Evolutionary conservation across 2,329 filamentous ascomycete genomes (phyloP).

Genomic region (Plectosphaerella plurivora): DNA sequence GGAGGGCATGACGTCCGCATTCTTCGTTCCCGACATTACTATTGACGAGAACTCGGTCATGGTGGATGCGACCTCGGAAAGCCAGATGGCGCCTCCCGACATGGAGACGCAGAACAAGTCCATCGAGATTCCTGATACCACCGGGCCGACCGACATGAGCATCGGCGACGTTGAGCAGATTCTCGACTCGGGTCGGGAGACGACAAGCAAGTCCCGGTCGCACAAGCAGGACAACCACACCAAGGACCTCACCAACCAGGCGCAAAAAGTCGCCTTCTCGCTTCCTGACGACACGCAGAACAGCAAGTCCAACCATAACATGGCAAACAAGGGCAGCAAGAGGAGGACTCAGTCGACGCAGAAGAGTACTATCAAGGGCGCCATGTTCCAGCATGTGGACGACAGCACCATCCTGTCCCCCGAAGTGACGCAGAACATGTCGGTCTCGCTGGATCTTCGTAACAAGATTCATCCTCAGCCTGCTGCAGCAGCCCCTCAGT

Average conservation of each 20-base stretch:
- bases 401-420: slow-evolving; percentile 15
- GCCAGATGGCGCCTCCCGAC: slow-evolving; percentile 16
- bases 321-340: slow-evolving; percentile 39
- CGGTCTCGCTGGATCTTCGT: slow-evolving; percentile 14
- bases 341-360: slow-evolving; percentile 21
- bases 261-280: slow-evolving; percentile 36
- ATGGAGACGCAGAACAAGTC: slow-evolving; percentile 25
- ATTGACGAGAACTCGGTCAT: slow-evolving; percentile 32
- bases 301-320: slow-evolving; percentile 21
- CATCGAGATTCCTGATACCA: slow-evolving; percentile 21
- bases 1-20: slow-evolving; percentile 55
- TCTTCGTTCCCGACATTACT: slow-evolving; percentile 56
- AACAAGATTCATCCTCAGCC: slow-evolving; percentile 10
- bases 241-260: slow-evolving; percentile 11
- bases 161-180: slow-evolving; percentile 10
- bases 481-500: background rate
- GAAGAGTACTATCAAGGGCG: slow-evolving; percentile 8
- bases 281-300: slow-evolving; percentile 29
- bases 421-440: slow-evolving; percentile 17
- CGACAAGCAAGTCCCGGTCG: slow-evolving; percentile 1
- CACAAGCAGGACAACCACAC: slow-evolving; percentile 16
- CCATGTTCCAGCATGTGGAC: slow-evolving; percentile 12
- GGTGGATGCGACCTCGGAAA: slow-evolving; percentile 8
- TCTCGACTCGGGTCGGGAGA: slow-evolving; percentile 17
- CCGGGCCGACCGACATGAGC: slow-evolving; percentile 19